These are phyloP conservation scores for Kodamaea sagamina DNA, from an alignment of 805 yeast species.

Conservation along the genomic window DNA sequence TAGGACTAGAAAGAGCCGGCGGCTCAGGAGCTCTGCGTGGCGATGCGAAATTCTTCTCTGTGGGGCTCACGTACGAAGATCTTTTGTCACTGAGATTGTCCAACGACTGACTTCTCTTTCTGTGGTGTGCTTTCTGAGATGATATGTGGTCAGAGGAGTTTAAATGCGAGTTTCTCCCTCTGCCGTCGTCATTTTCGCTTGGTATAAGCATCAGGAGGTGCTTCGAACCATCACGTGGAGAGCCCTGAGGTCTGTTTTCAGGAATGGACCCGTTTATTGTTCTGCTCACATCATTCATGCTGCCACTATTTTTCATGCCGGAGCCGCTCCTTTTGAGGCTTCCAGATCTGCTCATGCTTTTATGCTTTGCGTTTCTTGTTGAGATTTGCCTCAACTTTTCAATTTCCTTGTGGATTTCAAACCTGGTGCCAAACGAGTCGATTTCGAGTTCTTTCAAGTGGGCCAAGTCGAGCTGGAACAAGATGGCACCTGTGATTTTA, in stretches of 20 bases:
- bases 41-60: constrained; percentile 47
- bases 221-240: constrained; percentile 3
- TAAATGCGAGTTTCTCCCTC: too few species aligned
- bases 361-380: constrained; percentile 17
- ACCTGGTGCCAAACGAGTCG: constrained; percentile 90
- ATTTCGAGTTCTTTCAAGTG: constrained; percentile 91
- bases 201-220: constrained; percentile 9
- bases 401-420: constrained; percentile 87
- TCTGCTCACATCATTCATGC: not conserved
- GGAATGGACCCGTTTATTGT: not conserved
- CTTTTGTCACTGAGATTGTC: constrained; percentile 37
- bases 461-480: constrained; percentile 81
- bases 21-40: constrained; percentile 78
- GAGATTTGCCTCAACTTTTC: constrained; percentile 54
- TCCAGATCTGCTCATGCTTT: constrained; percentile 15
- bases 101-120: constrained; percentile 54
- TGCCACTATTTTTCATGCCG: constrained; percentile 2
- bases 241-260: constrained; percentile 2
- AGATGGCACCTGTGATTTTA: constrained; percentile 83
- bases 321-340: constrained; percentile 10
- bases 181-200: constrained; percentile 4
- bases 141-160: too few species aligned
- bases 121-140: constrained; percentile 30
- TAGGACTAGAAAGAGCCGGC: constrained; percentile 42
- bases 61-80: constrained; percentile 21